Percentiles rank a stretch among this genome's conserved stretches.
phyloP scores from a whole-genome alignment of 2,329 filamentous ascomycete species.

The Emmonsia crescens region DNA sequence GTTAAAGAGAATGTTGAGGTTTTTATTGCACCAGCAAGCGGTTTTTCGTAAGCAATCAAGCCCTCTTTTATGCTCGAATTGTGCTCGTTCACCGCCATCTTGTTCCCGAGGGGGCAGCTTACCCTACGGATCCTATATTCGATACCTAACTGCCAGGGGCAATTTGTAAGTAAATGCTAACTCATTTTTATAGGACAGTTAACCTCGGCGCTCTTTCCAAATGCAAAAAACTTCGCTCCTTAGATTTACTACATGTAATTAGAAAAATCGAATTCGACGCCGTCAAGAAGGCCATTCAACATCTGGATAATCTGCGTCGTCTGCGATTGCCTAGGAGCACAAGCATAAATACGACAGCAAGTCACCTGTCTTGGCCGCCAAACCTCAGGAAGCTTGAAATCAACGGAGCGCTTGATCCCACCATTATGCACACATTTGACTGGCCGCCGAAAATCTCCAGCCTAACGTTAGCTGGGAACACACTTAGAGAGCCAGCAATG shows the following conservation, averaged over 20 bases:
- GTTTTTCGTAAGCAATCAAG: conserved; percentile 40
- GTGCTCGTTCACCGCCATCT: background rate
- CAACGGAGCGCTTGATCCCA: background rate
- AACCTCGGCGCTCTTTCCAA: conserved; percentile 48
- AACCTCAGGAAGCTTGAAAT: conserved; percentile 17
- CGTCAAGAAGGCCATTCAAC: conserved; percentile 41
- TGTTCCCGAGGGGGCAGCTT: no score
- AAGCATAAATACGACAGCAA: conserved; percentile 1
- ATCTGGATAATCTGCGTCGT: conserved; percentile 34
- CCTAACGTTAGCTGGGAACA: conserved; percentile 8
- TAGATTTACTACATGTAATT: conserved; percentile 45
- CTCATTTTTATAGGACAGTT: conserved; percentile 30
- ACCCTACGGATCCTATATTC: background rate
- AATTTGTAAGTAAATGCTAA: background rate
- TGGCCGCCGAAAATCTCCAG: conserved; percentile 21
- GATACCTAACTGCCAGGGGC: background rate
- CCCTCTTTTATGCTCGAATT: background rate
- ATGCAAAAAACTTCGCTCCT: conserved; percentile 37
- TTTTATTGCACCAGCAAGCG: conserved; percentile 49
- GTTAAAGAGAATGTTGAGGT: conserved; percentile 41
- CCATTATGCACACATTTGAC: conserved; percentile 14
- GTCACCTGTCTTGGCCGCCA: conserved; percentile 19
- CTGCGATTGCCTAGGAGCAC: conserved; percentile 35
- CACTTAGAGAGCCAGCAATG: conserved; percentile 9
- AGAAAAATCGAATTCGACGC: conserved; percentile 40